A percentile compares a stretch with the other conserved stretches of the same genome.
phyloP scores from a whole-genome alignment of 768 basidiomycete genomes.

The Bullera alba region DNA sequence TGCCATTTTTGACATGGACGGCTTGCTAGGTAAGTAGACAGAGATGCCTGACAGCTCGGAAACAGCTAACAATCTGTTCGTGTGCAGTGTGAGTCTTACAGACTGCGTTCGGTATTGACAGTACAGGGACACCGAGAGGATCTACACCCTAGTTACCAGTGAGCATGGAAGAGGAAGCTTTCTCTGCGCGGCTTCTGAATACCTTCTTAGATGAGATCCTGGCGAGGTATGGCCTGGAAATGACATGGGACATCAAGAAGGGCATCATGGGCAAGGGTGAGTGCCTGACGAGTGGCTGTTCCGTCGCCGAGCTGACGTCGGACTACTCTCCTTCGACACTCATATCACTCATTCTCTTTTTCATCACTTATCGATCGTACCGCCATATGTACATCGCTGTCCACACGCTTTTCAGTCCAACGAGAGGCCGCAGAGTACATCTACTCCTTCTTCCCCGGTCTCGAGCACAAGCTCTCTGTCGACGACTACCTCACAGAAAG shows the following conservation, averaged over 20 bases:
- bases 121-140: slow-evolving; percentile 18
- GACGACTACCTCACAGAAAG: slow-evolving; percentile 38
- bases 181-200: neutral
- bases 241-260: slow-evolving; percentile 44
- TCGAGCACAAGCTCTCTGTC: slow-evolving; percentile 30
- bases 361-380: too few species aligned
- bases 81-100: slow-evolving; percentile 13
- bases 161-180: neutral
- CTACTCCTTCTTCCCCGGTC: slow-evolving; percentile 28
- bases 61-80: too few species aligned
- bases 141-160: slow-evolving; percentile 44
- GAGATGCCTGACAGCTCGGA: neutral
- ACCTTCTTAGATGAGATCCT: slow-evolving; percentile 36
- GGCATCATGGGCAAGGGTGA: slow-evolving; percentile 43
- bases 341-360: too few species aligned
- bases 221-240: slow-evolving; percentile 33
- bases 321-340: too few species aligned
- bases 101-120: neutral
- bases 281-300: too few species aligned
- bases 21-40: slow-evolving; percentile 29
- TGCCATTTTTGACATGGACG: slow-evolving; percentile 45
- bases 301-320: too few species aligned
- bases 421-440: slow-evolving; percentile 29
- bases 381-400: too few species aligned
- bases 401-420: slow-evolving; percentile 13